Conservation (phyloP, 2,329 filamentous ascomycete genomes). For the Coniochaeta sp. region DNA sequence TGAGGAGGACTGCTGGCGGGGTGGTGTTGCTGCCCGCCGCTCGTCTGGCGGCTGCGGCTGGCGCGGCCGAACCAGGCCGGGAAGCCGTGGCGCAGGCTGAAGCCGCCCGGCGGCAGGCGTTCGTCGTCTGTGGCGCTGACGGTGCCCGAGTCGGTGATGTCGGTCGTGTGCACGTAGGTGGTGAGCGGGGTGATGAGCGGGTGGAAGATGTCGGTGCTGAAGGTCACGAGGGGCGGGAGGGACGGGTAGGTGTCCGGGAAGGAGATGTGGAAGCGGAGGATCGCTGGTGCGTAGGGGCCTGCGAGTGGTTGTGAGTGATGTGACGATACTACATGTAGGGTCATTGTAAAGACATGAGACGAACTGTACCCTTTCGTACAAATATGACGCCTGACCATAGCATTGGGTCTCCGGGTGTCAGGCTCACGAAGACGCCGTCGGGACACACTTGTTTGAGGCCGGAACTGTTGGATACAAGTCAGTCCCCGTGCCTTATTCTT, state of each 20-base stretch:
- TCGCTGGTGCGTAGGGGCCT: conserved; percentile 85
- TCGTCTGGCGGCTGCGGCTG: conserved; percentile 36
- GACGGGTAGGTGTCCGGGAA: conserved; percentile 77
- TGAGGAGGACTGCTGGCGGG: not conserved
- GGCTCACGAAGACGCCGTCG: conserved; percentile 77
- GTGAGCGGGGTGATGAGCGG: conserved; percentile 86
- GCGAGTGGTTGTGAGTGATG: not conserved
- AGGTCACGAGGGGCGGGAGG: conserved; percentile 76
- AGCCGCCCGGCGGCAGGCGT: conserved; percentile 77
- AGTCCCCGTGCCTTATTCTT: not conserved
- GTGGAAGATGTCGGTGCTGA: conserved; percentile 91
- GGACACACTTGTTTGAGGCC: conserved; percentile 77
- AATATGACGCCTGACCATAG: conserved; percentile 91
- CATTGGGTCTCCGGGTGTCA: conserved; percentile 72
- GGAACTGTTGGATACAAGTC: conserved; percentile 42
- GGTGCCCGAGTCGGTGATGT: conserved; percentile 59
- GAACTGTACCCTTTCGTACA: conserved; percentile 66
- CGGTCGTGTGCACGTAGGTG: conserved; percentile 88
- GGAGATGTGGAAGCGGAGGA: conserved; percentile 83
- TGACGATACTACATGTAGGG: too few relatives aligned
- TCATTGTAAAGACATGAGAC: too few relatives aligned
- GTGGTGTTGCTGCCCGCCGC: conserved; percentile 33
- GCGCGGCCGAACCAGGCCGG: conserved; percentile 76
- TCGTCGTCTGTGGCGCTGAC: conserved; percentile 80
- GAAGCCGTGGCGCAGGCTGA: conserved; percentile 86